A percentile compares a stretch with the other conserved stretches of the same genome.
Conservation (phyloP, 495 filamentous ascomycete species). For the Aspergillus steynii region DNA sequence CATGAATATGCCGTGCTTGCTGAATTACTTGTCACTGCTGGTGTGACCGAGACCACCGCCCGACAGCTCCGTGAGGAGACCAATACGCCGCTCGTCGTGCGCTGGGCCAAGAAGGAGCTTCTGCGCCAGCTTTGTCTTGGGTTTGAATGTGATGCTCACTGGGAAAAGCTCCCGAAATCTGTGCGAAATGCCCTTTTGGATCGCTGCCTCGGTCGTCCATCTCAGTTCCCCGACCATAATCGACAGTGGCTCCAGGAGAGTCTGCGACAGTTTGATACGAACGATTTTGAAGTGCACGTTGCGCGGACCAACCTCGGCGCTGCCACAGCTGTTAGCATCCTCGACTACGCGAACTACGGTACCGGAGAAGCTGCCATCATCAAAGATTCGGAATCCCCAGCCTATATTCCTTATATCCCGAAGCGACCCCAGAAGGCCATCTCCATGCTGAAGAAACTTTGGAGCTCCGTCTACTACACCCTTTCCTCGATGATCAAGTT, state of each 20-base stretch:
- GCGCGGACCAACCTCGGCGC: slow-evolving; percentile 46
- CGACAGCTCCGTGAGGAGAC: slow-evolving; percentile 38
- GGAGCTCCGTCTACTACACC: slow-evolving; percentile 40
- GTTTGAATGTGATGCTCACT: slow-evolving; percentile 42
- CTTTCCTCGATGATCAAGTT: slow-evolving; percentile 52
- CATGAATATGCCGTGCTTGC: slow-evolving; percentile 52
- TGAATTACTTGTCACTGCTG: slow-evolving; percentile 47
- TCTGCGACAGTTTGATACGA: slow-evolving; percentile 39
- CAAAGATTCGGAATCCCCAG: slow-evolving; percentile 29
- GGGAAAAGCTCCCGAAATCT: slow-evolving; percentile 41
- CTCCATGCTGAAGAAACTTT: slow-evolving; percentile 29
- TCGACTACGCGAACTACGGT: slow-evolving; percentile 40
- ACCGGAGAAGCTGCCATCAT: slow-evolving; percentile 32
- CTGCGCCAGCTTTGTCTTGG: slow-evolving; percentile 45
- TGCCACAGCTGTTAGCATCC: slow-evolving; percentile 37
- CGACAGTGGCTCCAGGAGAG: slow-evolving; percentile 36
- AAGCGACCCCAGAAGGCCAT: slow-evolving; percentile 25
- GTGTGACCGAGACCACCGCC: slow-evolving; percentile 38
- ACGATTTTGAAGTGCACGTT: slow-evolving; percentile 37
- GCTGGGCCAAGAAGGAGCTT: slow-evolving; percentile 47
- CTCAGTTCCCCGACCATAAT: slow-evolving; percentile 27
- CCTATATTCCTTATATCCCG: slow-evolving; percentile 36
- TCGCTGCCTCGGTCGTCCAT: slow-evolving; percentile 39
- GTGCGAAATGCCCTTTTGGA: slow-evolving; percentile 36
- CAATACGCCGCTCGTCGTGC: slow-evolving; percentile 32